These are phyloP conservation scores for Candida buenavistaensis DNA, from an alignment of 1,139 yeast species.

Conservation along the genomic window DNA sequence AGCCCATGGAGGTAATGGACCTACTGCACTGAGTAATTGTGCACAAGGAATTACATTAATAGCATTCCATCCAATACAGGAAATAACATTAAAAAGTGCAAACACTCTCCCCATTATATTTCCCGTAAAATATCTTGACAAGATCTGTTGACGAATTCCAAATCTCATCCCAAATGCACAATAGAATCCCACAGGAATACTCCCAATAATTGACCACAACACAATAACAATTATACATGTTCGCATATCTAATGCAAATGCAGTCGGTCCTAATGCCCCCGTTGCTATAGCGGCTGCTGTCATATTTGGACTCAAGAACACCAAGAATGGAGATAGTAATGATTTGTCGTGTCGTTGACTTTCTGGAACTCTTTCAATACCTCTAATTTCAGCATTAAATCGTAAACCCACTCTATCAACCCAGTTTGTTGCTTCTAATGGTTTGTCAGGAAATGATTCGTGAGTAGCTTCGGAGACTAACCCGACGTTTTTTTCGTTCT, in stretches of 20 bases:
- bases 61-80: conserved; percentile 39
- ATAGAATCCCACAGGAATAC: conserved; percentile 31
- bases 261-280: conserved; percentile 33
- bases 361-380: conserved; percentile 48
- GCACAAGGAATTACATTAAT: conserved; percentile 34
- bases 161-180: conserved; percentile 32
- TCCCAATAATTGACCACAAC: conserved; percentile 25
- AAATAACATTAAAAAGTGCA: conserved; percentile 30
- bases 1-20: conserved; percentile 33
- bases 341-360: conserved; percentile 34
- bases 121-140: conserved; percentile 31
- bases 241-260: conserved; percentile 30
- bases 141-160: conserved; percentile 35
- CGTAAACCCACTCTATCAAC: conserved; percentile 31
- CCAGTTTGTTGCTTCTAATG: conserved; percentile 15
- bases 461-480: too few species aligned
- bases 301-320: conserved; percentile 33
- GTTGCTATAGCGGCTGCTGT: conserved; percentile 30
- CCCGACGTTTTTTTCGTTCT: too few species aligned
- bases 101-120: conserved; percentile 31
- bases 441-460: too few species aligned
- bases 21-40: conserved; percentile 26
- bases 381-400: conserved; percentile 46
- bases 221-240: conserved; percentile 33
- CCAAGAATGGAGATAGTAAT: conserved; percentile 25